Evolutionary conservation across 208 protist species (phyloP).

Genomic region (Herpetomonas tarakana): DNA sequence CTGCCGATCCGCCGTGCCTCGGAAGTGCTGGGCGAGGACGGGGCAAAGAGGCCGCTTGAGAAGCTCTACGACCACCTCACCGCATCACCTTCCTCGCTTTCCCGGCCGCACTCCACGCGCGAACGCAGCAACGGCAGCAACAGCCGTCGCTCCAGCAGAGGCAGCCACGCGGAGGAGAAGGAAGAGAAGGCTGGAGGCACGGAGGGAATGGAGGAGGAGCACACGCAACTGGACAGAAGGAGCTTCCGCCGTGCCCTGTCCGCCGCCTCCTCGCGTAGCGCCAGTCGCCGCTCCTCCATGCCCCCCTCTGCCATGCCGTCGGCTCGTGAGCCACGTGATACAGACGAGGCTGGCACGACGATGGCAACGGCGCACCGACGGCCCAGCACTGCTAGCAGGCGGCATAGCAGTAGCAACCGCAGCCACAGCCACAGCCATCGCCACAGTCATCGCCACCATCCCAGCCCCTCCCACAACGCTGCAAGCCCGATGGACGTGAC

Average conservation of each 20-base stretch:
- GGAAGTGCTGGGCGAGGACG: conserved; percentile 8
- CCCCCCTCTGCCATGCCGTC: conserved; percentile 7
- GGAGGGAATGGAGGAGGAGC: conserved; percentile 10
- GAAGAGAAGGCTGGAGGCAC: not conserved
- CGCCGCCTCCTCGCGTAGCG: conserved; percentile 25
- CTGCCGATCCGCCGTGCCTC: conserved; percentile 23
- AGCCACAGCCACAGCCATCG: too few species aligned
- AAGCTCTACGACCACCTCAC: conserved; percentile 29
- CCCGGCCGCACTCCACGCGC: conserved; percentile 3
- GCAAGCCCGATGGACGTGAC: too few species aligned
- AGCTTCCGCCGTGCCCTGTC: conserved; percentile 45
- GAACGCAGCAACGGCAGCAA: not conserved
- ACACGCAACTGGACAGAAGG: too few species aligned
- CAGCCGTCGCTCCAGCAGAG: too few species aligned
- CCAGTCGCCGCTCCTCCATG: conserved; percentile 29
- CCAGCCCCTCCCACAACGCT: too few species aligned
- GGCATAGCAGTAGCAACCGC: too few species aligned
- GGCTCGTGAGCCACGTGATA: not conserved
- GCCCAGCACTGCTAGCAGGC: too few species aligned
- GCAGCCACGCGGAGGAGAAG: not conserved
- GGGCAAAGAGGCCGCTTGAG: conserved; percentile 12
- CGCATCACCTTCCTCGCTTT: not conserved
- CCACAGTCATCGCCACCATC: too few species aligned
- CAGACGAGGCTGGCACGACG: too few species aligned
- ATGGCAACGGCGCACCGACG: too few species aligned